Evolutionary conservation across 2,329 filamentous ascomycete species (phyloP).

Genomic region (Herpotrichia juniperi): DNA sequence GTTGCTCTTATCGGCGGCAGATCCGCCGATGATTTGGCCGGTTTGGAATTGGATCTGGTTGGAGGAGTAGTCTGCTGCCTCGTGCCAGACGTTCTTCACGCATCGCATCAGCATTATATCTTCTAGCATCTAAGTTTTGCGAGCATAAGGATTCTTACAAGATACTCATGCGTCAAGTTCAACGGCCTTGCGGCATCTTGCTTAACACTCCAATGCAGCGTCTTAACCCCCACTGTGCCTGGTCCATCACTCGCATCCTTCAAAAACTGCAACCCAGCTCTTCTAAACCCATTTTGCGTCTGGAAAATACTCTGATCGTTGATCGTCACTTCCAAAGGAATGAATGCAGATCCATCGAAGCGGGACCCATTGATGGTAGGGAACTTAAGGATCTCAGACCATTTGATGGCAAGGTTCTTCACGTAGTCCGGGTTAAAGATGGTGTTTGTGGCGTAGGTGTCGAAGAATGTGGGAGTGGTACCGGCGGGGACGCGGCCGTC

Average conservation of each 20-base stretch:
- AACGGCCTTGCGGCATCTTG: conserved; percentile 59
- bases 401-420: conserved; percentile 59
- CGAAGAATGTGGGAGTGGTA: conserved; percentile 34
- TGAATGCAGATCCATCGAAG: conserved; percentile 53
- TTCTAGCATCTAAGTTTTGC: background rate
- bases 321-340: conserved; percentile 62
- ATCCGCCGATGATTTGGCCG: conserved; percentile 57
- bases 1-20: conserved; percentile 55
- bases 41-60: conserved; percentile 59
- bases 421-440: conserved; percentile 61
- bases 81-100: conserved; percentile 44
- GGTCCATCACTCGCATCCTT: conserved; percentile 58
- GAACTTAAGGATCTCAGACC: conserved; percentile 58
- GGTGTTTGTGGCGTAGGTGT: conserved; percentile 39
- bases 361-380: conserved; percentile 50
- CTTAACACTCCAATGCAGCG: conserved; percentile 65
- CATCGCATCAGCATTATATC: background rate
- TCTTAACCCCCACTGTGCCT: conserved; percentile 63
- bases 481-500: conserved; percentile 42
- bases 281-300: conserved; percentile 66
- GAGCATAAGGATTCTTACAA: conserved; percentile 52
- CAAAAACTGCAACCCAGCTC: conserved; percentile 62
- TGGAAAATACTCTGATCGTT: conserved; percentile 65
- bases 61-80: conserved; percentile 47
- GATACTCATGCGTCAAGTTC: conserved; percentile 67